phyloP scores from a whole-genome alignment of 805 yeast genomes.

The Monosporozyma solicola region DNA sequence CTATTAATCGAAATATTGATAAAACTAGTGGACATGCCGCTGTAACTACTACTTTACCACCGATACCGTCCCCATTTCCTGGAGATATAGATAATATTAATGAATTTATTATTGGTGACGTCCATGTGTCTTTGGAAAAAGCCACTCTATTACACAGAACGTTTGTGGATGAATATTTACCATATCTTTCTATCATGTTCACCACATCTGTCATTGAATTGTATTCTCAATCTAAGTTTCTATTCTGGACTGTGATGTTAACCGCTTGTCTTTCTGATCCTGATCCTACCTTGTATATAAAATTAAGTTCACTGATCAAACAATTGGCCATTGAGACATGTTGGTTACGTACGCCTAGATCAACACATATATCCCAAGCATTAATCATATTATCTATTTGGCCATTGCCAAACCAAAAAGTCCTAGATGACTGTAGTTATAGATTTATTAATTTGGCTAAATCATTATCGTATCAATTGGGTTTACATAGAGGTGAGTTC shows the following conservation, averaged over 20 bases:
- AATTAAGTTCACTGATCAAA: conserved; percentile 67
- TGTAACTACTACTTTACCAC: conserved; percentile 21
- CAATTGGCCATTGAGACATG: conserved; percentile 86
- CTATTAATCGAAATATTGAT: not conserved
- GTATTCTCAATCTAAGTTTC: conserved; percentile 70
- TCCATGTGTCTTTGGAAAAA: conserved; percentile 51
- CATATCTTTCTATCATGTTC: conserved; percentile 70
- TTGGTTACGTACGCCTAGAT: conserved; percentile 88
- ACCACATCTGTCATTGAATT: conserved; percentile 65
- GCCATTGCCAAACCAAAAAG: conserved; percentile 91
- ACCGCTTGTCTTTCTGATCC: conserved; percentile 84
- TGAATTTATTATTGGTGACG: conserved; percentile 72
- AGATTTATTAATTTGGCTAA: conserved; percentile 84
- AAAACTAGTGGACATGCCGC: not conserved
- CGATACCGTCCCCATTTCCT: conserved; percentile 23
- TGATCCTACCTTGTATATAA: conserved; percentile 70
- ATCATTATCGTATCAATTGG: conserved; percentile 73
- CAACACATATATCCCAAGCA: conserved; percentile 90
- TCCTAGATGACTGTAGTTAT: conserved; percentile 84
- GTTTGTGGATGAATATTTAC: conserved; percentile 59
- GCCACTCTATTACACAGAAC: conserved; percentile 66
- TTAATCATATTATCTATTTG: conserved; percentile 74
- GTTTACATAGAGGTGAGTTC: conserved; percentile 85
- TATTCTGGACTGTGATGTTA: conserved; percentile 85
- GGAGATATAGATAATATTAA: conserved; percentile 29